These are phyloP conservation scores for Parathielavia hyrcaniae DNA, from an alignment of 495 filamentous ascomycete species.

Conservation along the genomic window DNA sequence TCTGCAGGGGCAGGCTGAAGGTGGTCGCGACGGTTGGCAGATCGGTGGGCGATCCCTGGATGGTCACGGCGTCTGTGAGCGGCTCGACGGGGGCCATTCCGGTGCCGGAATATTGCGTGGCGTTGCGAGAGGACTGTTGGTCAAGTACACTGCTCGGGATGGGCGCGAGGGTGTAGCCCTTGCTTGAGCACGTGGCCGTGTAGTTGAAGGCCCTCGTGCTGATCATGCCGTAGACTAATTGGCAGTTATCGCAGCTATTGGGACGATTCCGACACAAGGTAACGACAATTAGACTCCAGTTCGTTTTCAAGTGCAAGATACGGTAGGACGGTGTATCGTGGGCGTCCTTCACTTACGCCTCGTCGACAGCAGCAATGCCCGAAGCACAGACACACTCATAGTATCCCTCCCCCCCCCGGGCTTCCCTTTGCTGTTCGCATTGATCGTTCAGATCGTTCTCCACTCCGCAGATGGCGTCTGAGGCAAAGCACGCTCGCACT, in stretches of 20 bases:
- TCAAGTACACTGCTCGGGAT: neutral
- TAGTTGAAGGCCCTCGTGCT: neutral
- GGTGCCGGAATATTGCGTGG: neutral
- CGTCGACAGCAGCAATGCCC: neutral
- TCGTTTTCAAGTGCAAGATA: too few relatives aligned
- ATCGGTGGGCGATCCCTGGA: neutral
- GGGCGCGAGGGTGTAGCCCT: neutral
- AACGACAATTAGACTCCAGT: too few relatives aligned
- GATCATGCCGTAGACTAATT: neutral
- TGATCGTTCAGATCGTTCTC: neutral
- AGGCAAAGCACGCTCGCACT: neutral
- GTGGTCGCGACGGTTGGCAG: conserved; percentile 4
- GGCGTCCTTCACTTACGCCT: conserved; percentile 3
- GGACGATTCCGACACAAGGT: too few relatives aligned
- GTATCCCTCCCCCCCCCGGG: neutral
- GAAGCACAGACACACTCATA: neutral
- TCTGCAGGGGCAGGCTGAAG: neutral
- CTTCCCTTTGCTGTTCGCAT: neutral
- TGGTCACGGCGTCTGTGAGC: neutral
- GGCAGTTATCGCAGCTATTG: neutral
- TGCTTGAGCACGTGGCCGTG: neutral
- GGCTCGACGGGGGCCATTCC: neutral
- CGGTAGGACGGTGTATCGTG: too few relatives aligned
- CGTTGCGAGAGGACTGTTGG: neutral
- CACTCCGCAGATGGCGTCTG: neutral